Percentiles rank a stretch among this genome's conserved stretches.
phyloP scores from a whole-genome alignment of 2,329 filamentous ascomycete species.

The Ceratocystis ficicola region DNA sequence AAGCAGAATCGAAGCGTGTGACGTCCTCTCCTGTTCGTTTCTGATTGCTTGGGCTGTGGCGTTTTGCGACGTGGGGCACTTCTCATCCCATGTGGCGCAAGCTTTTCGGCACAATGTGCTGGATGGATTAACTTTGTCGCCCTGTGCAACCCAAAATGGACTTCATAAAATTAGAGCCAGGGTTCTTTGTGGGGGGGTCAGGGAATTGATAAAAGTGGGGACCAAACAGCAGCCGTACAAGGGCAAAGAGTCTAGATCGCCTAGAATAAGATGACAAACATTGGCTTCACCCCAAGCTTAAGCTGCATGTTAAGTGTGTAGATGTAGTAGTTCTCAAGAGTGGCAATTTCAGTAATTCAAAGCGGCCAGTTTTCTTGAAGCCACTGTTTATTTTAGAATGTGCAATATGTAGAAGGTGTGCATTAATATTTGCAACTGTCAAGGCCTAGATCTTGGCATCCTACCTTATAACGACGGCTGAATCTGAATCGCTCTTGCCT shows the following conservation, averaged over 20 bases:
- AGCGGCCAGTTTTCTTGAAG: not conserved
- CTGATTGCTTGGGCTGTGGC: not conserved
- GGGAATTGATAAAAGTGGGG: not conserved
- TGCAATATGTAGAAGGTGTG: not conserved
- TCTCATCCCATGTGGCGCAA: not conserved
- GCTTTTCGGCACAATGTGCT: not conserved
- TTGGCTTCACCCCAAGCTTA: not conserved
- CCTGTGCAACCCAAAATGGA: conserved; percentile 11
- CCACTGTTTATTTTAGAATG: not conserved
- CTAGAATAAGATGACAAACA: conserved; percentile 3
- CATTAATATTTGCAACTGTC: not conserved
- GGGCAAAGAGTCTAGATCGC: conserved; percentile 9
- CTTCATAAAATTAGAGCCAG: conserved; percentile 2
- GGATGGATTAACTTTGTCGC: not conserved
- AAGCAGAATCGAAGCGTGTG: not conserved
- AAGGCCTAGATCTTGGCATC: not conserved
- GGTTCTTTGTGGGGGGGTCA: not conserved
- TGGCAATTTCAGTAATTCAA: not conserved
- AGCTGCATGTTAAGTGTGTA: not conserved
- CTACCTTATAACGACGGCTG: not conserved
- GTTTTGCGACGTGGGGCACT: not conserved
- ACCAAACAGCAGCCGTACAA: not conserved
- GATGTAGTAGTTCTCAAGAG: not conserved
- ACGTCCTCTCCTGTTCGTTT: not conserved
- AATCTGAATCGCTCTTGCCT: not conserved